phyloP scores from a whole-genome alignment of 225 moss, liverwort and hornwort genomes.

The Bryum argenteum region DNA sequence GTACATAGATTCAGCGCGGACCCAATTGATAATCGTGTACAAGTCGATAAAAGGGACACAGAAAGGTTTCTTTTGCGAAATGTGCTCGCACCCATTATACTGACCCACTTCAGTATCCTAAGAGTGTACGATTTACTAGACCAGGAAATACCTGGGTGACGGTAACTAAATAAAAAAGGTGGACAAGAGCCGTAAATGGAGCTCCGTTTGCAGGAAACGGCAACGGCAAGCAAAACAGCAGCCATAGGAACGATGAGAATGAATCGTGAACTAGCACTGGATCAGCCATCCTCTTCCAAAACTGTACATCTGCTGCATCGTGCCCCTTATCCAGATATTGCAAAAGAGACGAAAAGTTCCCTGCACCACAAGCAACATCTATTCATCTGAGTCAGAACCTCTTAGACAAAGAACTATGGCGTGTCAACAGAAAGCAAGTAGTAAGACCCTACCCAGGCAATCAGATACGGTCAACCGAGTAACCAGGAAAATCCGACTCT shows the following conservation, averaged over 20 bases:
- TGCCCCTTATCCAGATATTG: slow-evolving; percentile 83
- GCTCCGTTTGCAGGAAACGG: slow-evolving; percentile 79
- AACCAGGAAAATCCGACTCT: background rate
- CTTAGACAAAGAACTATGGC: background rate
- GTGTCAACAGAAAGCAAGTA: slow-evolving; percentile 5
- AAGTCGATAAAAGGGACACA: slow-evolving; percentile 3
- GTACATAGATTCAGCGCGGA: too few relatives aligned
- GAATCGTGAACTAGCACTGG: slow-evolving; percentile 91
- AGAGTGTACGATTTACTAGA: slow-evolving; percentile 21
- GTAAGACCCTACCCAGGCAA: slow-evolving; percentile 11
- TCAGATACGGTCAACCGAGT: slow-evolving; percentile 1
- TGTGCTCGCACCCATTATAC: slow-evolving; percentile 14
- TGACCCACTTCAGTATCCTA: slow-evolving; percentile 3
- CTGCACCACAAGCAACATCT: slow-evolving; percentile 48
- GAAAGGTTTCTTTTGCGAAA: slow-evolving; percentile 20
- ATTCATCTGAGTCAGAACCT: slow-evolving; percentile 17
- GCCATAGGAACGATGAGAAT: slow-evolving; percentile 86
- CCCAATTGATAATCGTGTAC: background rate
- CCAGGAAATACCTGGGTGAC: slow-evolving; percentile 68
- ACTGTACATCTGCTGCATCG: slow-evolving; percentile 91
- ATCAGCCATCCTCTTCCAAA: slow-evolving; percentile 93
- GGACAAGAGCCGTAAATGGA: slow-evolving; percentile 83
- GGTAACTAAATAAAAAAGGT: slow-evolving; percentile 86
- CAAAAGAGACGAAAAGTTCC: slow-evolving; percentile 76
- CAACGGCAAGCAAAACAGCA: slow-evolving; percentile 89